Evolutionary conservation across 176 grass and related monocot genomes (phyloP), one percentile per base, ranked within the genome.

Genomic region (Puya raimondii): DNA sequence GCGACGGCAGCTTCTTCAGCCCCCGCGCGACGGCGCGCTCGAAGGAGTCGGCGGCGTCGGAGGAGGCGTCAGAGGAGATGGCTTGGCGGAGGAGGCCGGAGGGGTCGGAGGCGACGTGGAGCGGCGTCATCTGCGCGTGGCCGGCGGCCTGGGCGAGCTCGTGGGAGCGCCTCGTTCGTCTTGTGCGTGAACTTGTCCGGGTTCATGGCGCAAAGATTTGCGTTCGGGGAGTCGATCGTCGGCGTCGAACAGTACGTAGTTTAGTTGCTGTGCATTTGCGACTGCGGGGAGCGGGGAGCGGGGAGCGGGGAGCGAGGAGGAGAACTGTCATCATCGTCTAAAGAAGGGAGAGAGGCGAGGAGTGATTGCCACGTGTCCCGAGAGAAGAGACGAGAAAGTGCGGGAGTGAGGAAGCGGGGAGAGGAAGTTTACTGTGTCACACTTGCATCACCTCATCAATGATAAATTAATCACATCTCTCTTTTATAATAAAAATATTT

Each of bases 131-230:
- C 81, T 94, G 84, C 18, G 86, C 81, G 77, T 90, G 91, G 33
- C 91, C 83, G 1, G 83, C 79, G 4, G 75, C 78, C 9, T 83
- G 67, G 17, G 82, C 92, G 20, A 76, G 65, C 86, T 96, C 88
- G 75, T 91, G 88, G 74, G 92, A 96, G 73, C 42, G 92, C 88
- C 83, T 96, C 92, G 68, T 91, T 91, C 11, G 88, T 91, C 85
- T 96, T 96, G 86, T 96, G 88, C 7, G 92, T 96, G 80, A 96
- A 96, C 81, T 89, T 96, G 78, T 91, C 88, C 0, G 88, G 92
- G 74, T 96, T 89, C 92, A 96, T 96, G 69, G 74, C 69, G 15
- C 2, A 7, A n/a, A n/a, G n/a, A n/a, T 57, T 18, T n/a, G 53
- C 7, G 53, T 3, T 15, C n/a, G 6, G 53, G 53, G 12, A 56